phyloP scores from a whole-genome alignment of 2,329 filamentous ascomycete genomes.

The Pseudogymnoascus sp. region DNA sequence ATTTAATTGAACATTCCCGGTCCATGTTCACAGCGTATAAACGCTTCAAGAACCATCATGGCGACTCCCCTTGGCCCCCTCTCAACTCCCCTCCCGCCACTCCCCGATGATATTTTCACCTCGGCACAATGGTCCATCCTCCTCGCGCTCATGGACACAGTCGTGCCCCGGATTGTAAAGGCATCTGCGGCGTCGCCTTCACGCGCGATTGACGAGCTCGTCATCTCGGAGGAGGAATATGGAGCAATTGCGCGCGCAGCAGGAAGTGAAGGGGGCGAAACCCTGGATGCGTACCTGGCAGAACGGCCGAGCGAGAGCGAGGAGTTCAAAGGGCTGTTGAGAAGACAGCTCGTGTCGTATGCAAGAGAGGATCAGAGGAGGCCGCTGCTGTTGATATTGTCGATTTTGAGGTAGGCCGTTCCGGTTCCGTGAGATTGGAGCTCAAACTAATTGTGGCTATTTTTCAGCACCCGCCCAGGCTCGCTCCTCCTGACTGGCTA shows the following conservation, averaged over 20 bases:
- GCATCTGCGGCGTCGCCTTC: slow-evolving; percentile 37
- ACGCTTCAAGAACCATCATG: neutral
- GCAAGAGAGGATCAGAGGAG: slow-evolving; percentile 24
- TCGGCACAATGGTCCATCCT: slow-evolving; percentile 48
- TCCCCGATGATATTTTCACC: slow-evolving; percentile 34
- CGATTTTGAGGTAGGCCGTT: slow-evolving; percentile 25
- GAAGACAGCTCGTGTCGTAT: slow-evolving; percentile 34
- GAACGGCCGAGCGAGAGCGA: slow-evolving; percentile 45
- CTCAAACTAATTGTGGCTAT: neutral
- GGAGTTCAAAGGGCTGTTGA: slow-evolving; percentile 44
- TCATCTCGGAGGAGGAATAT: slow-evolving; percentile 44
- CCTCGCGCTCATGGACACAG: slow-evolving; percentile 48
- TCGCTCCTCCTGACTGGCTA: slow-evolving; percentile 63
- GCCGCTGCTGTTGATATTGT: slow-evolving; percentile 22
- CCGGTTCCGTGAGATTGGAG: neutral
- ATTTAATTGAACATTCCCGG: neutral
- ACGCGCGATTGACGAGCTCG: slow-evolving; percentile 11
- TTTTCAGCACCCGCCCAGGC: slow-evolving; percentile 51
- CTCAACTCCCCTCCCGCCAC: slow-evolving; percentile 22
- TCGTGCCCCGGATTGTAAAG: slow-evolving; percentile 51
- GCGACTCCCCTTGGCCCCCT: slow-evolving; percentile 16
- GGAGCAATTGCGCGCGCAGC: slow-evolving; percentile 32
- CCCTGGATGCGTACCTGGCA: slow-evolving; percentile 46
- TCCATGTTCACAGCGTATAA: neutral
- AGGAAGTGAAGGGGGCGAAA: slow-evolving; percentile 29